Evolutionary conservation across 2,329 filamentous ascomycete genomes (phyloP), one percentile per base, ranked within the genome.

Genomic region (Fusarium euwallaceae): DNA sequence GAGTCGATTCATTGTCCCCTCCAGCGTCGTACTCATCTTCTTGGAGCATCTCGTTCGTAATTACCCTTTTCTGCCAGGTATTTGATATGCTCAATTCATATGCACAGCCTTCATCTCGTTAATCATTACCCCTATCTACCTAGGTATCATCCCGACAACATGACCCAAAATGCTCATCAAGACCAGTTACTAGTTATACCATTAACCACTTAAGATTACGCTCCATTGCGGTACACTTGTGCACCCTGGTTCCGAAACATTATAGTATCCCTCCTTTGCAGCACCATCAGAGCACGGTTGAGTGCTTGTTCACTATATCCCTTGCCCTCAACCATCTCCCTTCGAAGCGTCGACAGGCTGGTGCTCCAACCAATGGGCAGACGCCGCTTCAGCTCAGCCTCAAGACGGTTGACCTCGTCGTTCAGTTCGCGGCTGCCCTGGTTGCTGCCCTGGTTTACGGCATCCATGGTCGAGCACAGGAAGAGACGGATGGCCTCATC

Each of bases 401-500:
- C 97, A 6, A 98, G 90, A 78, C 94, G 95, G 75, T 89, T 88
- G 7, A 94, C 94, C 82, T 98, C 97, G 61, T 98, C 95, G 83
- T 97, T 96, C 66, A 98, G 87, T 84, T 98, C 96, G 72, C 94
- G 93, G 80, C 92, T 95, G 41, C 94, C 94, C 77, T 94, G 91
- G 73, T 92, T 94, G 76, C 93, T 92, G 70, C 95, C 96, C 79
- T 97, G 95, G 69, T 94, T 96, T 66, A 98, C 95, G 9, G 97
- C 97, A 80, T 99, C 96, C 97, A 99, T 98, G 67, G 97, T 99
- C 4, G 93, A 95, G 75, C 95, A 97, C 34, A 99, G 87, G 92
- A 99, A 99, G 17, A 99, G 89, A 0, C 97, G 93, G 79, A 99
- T 99, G 3, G 97, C 97, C 85, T 99, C 97, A 80, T 99, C 96